A percentile compares a stretch with the other conserved stretches of the same genome.
Evolutionary conservation across 768 basidiomycete genomes (phyloP).

Genomic region (Exidia glandulosa): DNA sequence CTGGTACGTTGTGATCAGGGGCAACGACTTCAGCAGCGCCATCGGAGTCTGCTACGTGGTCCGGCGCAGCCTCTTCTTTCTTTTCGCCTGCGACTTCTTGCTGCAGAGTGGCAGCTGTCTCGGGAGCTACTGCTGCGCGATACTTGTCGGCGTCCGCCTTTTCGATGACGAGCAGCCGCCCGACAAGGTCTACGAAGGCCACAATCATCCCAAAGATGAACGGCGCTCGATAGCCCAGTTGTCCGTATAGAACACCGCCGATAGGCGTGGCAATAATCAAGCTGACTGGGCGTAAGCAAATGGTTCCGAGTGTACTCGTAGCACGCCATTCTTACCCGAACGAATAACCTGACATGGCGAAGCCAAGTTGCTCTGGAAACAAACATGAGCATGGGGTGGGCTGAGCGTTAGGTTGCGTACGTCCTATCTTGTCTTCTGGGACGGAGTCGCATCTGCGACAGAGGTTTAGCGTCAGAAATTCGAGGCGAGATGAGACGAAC

Average conservation of each 20-base stretch:
- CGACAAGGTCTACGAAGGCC: slow-evolving; percentile 38
- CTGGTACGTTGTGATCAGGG: neutral
- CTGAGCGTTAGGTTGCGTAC: slow-evolving; percentile 27
- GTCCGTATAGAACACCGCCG: slow-evolving; percentile 41
- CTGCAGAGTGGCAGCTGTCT: neutral
- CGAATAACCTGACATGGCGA: slow-evolving; percentile 48
- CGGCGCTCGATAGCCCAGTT: slow-evolving; percentile 50
- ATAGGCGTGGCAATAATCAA: slow-evolving; percentile 46
- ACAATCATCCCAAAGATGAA: slow-evolving; percentile 42
- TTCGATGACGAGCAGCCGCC: slow-evolving; percentile 46
- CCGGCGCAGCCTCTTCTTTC: neutral
- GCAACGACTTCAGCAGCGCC: neutral
- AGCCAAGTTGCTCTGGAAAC: slow-evolving; percentile 41
- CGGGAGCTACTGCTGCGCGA: slow-evolving; percentile 17
- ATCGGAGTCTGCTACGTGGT: neutral
- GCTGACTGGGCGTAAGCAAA: slow-evolving; percentile 15
- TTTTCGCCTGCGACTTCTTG: too few species aligned
- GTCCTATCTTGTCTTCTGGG: slow-evolving; percentile 35
- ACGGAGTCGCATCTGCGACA: slow-evolving; percentile 40
- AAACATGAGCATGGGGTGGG: neutral
- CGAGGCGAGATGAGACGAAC: slow-evolving; percentile 19
- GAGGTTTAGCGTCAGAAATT: neutral
- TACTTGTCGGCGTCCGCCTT: slow-evolving; percentile 38
- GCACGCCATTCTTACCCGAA: slow-evolving; percentile 29
- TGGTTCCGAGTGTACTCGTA: neutral